Base-by-base conservation (phyloP, 345 rosid genomes). In the Balakata baccata region DNA sequence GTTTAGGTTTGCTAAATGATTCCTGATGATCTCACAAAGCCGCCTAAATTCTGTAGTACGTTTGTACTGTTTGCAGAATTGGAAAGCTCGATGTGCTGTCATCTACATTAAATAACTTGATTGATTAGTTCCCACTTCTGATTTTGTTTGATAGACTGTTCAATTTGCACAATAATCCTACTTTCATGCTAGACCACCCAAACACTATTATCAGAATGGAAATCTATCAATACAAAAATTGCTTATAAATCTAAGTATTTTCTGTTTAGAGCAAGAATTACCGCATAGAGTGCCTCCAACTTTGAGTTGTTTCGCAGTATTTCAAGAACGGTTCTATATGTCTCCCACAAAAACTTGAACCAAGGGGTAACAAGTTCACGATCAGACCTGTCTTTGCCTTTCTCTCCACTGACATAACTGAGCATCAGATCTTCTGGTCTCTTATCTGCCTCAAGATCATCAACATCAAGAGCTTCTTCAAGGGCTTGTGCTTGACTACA, bases 281-380 rank as follows among this genome's bases (percentile, higher is more conserved):
- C 99, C 93, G 99, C 97, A 85, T 96, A 96, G 6, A 96, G 85
- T 3, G 93, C 92, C 88, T 96, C 99, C 84, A 96, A 69, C 91
- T 96, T 96, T 16, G 99, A 96, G 82, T 93, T 96, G 84, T 96
- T 96, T 46, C 98, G 81, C 75, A 96, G 75, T 29, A 96, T 93
- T 78, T 96, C 99, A 74, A 96, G 99, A 49, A 96, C 99, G 1
- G 99, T 91, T 78, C 99, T 89, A 79, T 93, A 96, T 3, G 99
- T 93, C 90, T 96, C 99, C 99, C 99, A 96, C 81, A 96, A 74
- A 81, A 96, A 96, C 88, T 96, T 96, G 84, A 96, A 96, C 98
- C 99, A 96, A 3, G 99, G 99, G 12, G 98, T 96, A 74, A 96
- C 99, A 57, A 96, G 87, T 69, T 96, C 98, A 11, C 97, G 89